Evolutionary conservation across 2,329 filamentous ascomycete genomes (phyloP).

Genomic region (Drechslerella dactyloides): DNA sequence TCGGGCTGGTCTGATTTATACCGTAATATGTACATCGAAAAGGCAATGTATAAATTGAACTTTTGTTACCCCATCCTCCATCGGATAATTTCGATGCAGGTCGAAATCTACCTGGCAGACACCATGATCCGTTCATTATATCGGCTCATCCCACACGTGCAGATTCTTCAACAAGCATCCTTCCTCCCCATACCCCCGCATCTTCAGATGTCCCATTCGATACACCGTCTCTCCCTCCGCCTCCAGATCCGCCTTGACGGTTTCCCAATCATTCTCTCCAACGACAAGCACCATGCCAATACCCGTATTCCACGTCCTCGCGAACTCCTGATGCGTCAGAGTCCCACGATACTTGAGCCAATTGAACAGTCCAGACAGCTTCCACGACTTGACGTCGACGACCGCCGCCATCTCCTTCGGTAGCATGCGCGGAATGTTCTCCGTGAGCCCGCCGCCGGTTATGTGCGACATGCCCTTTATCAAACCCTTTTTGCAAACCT

Average conservation of each 20-base stretch:
- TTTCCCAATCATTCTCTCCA: slow-evolving; percentile 67
- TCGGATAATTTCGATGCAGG: not conserved
- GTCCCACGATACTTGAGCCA: slow-evolving; percentile 82
- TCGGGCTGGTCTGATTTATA: not conserved
- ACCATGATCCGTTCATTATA: slow-evolving; percentile 4
- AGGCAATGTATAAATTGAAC: not conserved
- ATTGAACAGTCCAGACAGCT: slow-evolving; percentile 77
- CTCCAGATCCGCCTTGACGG: slow-evolving; percentile 68
- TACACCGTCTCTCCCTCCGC: slow-evolving; percentile 77
- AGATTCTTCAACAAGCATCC: slow-evolving; percentile 52
- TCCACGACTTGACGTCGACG: slow-evolving; percentile 78
- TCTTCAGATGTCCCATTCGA: slow-evolving; percentile 74
- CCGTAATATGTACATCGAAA: not conserved
- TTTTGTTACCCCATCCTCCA: not conserved
- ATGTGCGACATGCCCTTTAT: slow-evolving; percentile 96
- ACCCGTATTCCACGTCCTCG: slow-evolving; percentile 90
- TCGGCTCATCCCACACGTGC: slow-evolving; percentile 50
- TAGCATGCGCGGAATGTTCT: slow-evolving; percentile 95
- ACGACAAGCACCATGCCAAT: slow-evolving; percentile 93
- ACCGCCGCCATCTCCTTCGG: slow-evolving; percentile 78
- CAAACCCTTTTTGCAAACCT: slow-evolving; percentile 66
- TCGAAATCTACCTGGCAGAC: not conserved
- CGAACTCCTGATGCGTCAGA: slow-evolving; percentile 79
- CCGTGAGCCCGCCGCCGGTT: slow-evolving; percentile 87
- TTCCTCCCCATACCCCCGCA: slow-evolving; percentile 59